Evolutionary conservation across 208 protist species (phyloP), one percentile per base, ranked within the genome.

Genomic region (Trypanosoma congolense): DNA sequence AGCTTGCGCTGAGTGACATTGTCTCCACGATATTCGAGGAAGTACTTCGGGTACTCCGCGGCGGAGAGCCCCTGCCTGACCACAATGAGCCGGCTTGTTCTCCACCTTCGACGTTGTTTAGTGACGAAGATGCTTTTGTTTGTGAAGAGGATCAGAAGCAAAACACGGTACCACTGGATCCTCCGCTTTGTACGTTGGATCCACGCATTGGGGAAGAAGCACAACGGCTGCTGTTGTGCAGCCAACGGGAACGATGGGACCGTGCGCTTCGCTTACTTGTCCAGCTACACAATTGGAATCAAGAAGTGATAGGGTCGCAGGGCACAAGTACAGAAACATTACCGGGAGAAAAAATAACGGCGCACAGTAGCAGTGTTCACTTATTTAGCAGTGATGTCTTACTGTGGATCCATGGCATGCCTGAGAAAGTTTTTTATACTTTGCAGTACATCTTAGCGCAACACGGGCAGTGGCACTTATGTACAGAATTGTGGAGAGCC

Each of bases 371-470:
- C 8, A 6, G 43, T 48, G 19, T 35, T 30, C n/a, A 21, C n/a
- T n/a, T n/a, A n/a, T n/a, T n/a, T n/a, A n/a, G n/a, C n/a, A n/a
- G n/a, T n/a, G n/a, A n/a, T n/a, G n/a, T n/a, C n/a, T n/a, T 65
- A 25, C 42, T 18, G 5, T 19, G 26, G 33, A 28, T 67, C 26
- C 6, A 21, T 4, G 22, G n/a, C 16, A n/a, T 24, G 8, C 61
- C 61, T 16, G 31, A 25, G 12, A 0, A 3, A 29, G 46, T 67
- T 2, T 28, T 56, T 0, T 47, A 51, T 4, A 68, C 62, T 25
- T 64, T 90, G 24, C 46, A 70, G 21, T 90, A 86, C 60, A 56
- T 90, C 3, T 63, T 90, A 31, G 77, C 82, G 2, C 77, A 90
- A 57, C 82, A 90, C 35, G 82, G 82, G 1, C 51, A 75, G 48